Evolutionary conservation across 257 asterid genomes (phyloP).

Genomic region (Scutellaria galericulata): DNA sequence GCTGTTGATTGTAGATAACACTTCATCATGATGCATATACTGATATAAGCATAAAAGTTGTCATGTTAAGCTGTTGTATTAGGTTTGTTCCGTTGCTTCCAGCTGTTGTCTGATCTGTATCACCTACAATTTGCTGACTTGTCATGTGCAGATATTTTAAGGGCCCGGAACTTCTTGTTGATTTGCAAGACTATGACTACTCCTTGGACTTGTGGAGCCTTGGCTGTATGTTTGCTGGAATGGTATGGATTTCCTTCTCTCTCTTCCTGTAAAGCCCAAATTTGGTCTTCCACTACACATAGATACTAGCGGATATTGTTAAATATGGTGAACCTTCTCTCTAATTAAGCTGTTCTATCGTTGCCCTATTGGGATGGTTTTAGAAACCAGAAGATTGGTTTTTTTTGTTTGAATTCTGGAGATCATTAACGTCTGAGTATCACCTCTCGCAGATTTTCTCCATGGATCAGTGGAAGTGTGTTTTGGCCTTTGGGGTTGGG

Average conservation of each 20-base stretch:
- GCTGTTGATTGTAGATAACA: neutral
- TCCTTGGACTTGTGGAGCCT: slow-evolving; percentile 87
- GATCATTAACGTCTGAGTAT: no score
- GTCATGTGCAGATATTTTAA: slow-evolving; percentile 51
- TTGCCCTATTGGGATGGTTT: slow-evolving; percentile 8
- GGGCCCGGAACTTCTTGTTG: slow-evolving; percentile 91
- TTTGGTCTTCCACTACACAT: neutral
- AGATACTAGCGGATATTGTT: neutral
- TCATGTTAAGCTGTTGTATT: neutral
- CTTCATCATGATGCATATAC: slow-evolving; percentile 1
- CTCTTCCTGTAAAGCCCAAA: neutral
- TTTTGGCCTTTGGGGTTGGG: no score
- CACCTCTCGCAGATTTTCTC: no score
- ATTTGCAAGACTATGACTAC: slow-evolving; percentile 90
- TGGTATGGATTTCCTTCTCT: slow-evolving; percentile 46
- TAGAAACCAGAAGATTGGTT: slow-evolving; percentile 3
- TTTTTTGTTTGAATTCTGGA: neutral
- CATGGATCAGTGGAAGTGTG: no score
- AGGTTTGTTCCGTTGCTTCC: slow-evolving; percentile 11
- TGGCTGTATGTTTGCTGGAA: slow-evolving; percentile 82
- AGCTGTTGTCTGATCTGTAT: neutral
- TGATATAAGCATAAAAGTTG: neutral
- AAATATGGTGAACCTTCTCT: slow-evolving; percentile 13
- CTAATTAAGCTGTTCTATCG: neutral
- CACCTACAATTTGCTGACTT: neutral